Base-by-base conservation (phyloP, 257 asterid species). In the Salvia miltiorrhiza region DNA sequence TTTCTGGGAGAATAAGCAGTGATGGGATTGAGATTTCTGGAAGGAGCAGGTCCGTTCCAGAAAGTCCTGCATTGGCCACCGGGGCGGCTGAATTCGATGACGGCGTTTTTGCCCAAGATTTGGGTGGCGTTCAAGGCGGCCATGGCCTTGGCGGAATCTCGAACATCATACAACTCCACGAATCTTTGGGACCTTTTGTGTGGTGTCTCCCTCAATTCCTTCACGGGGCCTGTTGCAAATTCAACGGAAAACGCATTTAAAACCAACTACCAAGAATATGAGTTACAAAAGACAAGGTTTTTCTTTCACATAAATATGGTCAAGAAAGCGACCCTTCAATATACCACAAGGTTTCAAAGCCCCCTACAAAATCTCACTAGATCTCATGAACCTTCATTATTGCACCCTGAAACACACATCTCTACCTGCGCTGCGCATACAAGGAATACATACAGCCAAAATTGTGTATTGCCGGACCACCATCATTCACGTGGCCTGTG, bases 201-300 rank as follows among this genome's bases (percentile, higher is more conserved):
- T 14, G 97, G 97, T 0, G 97, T 91, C 81, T 89, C 98, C 57
- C 99, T 85, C 82, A 91, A 49, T 84, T 94, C 99, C 87, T 79
- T 91, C 75, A 94, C 96, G 54, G 81, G 82, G 1, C 99, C 99
- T 94, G 4, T 52, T 35, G 21, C 12, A 24, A 37, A 13, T 4
- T 12, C 13, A 53, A 61, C 8, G 5, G 21, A 4, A 33, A 49
- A 47, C 14, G 57, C 53, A 68, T 44, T 37, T 48, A 65, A 63
- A 66, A 47, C 16, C 50, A 56, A 21, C 63, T 4, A 67, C 62
- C 55, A 43, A 28, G 63, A 59, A 68, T 8, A 37, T 41, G 64
- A 49, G 58, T 57, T 60, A 72, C 62, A 39, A 64, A 63, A 76
- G 78, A 78, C 82, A 77, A 71, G 20, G 16, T 16, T 48, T 70